Percentiles rank a stretch among this genome's conserved stretches.
Evolutionary conservation across 2,329 filamentous ascomycete genomes (phyloP).

Genomic region (Fusarium sp.): DNA sequence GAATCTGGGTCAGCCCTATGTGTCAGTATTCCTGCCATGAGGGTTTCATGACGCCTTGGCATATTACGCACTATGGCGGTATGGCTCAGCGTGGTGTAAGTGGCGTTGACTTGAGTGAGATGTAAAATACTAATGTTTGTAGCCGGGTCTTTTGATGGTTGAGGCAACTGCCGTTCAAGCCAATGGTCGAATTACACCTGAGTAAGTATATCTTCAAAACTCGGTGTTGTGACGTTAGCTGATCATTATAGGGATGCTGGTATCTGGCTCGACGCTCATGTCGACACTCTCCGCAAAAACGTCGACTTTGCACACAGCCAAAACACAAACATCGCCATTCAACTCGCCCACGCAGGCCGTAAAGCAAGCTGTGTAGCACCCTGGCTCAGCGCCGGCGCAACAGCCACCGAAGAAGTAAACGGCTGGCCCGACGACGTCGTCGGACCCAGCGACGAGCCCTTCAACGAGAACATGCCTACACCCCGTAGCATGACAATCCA

Average conservation of each 20-base stretch:
- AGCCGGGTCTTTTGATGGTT: conserved; percentile 72
- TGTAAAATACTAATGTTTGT: background rate
- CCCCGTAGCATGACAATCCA: conserved; percentile 74
- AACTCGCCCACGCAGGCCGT: conserved; percentile 77
- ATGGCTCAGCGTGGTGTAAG: conserved; percentile 74
- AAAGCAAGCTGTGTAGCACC: conserved; percentile 66
- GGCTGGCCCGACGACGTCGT: conserved; percentile 67
- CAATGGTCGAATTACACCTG: conserved; percentile 78
- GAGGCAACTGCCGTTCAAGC: conserved; percentile 77
- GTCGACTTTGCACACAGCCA: conserved; percentile 78
- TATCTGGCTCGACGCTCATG: conserved; percentile 79
- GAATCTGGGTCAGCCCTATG: conserved; percentile 61
- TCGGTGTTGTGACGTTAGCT: background rate
- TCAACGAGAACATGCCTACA: conserved; percentile 66
- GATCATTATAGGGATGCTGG: conserved; percentile 61
- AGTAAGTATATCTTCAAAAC: conserved; percentile 46
- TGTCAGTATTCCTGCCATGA: conserved; percentile 61
- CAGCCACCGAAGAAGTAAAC: conserved; percentile 61
- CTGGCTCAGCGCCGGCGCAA: conserved; percentile 62
- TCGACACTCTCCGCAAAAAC: conserved; percentile 67
- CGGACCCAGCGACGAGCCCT: conserved; percentile 63
- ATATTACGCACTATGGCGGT: conserved; percentile 78
- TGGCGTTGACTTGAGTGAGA: conserved; percentile 42
- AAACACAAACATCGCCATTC: conserved; percentile 73
- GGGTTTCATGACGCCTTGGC: conserved; percentile 77